Evolutionary conservation across 805 yeast species (phyloP).

Genomic region (Candida multigemmis): DNA sequence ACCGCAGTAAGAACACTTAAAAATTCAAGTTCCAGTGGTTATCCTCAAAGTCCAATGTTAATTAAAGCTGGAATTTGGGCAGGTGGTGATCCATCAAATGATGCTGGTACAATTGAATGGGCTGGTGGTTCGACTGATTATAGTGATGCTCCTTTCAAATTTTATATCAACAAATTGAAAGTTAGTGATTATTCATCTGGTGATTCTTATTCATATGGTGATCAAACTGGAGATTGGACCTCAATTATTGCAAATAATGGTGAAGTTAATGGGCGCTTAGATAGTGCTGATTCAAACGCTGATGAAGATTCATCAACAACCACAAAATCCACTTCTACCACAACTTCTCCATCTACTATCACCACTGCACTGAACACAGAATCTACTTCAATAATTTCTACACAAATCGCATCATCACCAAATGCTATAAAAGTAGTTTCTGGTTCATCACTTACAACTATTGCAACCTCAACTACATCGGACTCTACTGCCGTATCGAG

Average conservation of each 20-base stretch:
- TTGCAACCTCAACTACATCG: slow-evolving; percentile 1
- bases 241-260: slow-evolving; percentile 55
- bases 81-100: slow-evolving; percentile 62
- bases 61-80: slow-evolving; percentile 67
- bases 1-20: slow-evolving; percentile 53
- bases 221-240: slow-evolving; percentile 45
- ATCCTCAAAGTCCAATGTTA: slow-evolving; percentile 83
- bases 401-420: too few relatives aligned
- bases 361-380: too few relatives aligned
- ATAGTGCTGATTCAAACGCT: slow-evolving; percentile 24
- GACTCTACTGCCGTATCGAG: background rate
- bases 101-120: slow-evolving; percentile 68
- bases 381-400: too few relatives aligned
- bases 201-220: slow-evolving; percentile 43
- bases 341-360: slow-evolving; percentile 2
- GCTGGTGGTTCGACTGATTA: slow-evolving; percentile 69
- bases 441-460: background rate
- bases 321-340: slow-evolving; percentile 1
- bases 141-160: slow-evolving; percentile 53
- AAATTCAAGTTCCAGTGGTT: slow-evolving; percentile 47
- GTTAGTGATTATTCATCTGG: slow-evolving; percentile 65
- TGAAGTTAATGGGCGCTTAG: slow-evolving; percentile 47
- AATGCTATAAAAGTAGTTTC: background rate
- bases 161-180: slow-evolving; percentile 47
- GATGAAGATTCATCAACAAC: slow-evolving; percentile 14